These are phyloP conservation scores for Naegleria gruberi DNA, from an alignment of 208 protist species.

Conservation along the genomic window DNA sequence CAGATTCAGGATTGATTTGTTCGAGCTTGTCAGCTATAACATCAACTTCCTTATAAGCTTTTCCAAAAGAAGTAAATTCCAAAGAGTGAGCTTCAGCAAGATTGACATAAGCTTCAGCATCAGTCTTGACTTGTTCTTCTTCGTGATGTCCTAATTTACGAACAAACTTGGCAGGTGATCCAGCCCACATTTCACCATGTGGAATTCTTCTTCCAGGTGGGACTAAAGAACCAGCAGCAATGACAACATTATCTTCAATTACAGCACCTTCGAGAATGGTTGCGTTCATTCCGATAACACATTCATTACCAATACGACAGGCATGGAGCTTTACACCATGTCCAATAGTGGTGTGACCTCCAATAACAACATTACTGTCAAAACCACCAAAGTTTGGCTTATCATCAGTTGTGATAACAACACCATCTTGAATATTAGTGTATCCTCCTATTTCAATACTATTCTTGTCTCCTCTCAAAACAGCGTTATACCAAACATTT, in stretches of 20 bases:
- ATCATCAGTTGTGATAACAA: conserved; percentile 32
- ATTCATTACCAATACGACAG: conserved; percentile 38
- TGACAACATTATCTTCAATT: conserved; percentile 66
- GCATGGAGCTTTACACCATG: conserved; percentile 40
- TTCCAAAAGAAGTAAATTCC: background rate
- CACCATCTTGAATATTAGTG: conserved; percentile 44
- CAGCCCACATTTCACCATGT: conserved; percentile 74
- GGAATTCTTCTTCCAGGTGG: conserved; percentile 63
- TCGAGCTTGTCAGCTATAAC: background rate
- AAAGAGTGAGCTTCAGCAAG: background rate
- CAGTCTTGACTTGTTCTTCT: background rate
- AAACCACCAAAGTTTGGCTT: background rate
- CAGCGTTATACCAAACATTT: conserved; percentile 69
- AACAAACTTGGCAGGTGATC: conserved; percentile 50
- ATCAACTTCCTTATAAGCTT: background rate
- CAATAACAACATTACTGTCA: conserved; percentile 26
- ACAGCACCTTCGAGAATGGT: conserved; percentile 42
- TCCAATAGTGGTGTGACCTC: conserved; percentile 39
- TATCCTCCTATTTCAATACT: conserved; percentile 25
- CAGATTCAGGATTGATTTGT: background rate
- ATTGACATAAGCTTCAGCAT: background rate
- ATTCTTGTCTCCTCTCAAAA: conserved; percentile 62
- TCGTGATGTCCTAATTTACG: background rate
- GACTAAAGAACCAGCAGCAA: conserved; percentile 66
- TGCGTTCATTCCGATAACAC: conserved; percentile 37